These are phyloP conservation scores for Clavispora vitiphila DNA, from an alignment of 805 yeast genomes.

Conservation along the genomic window DNA sequence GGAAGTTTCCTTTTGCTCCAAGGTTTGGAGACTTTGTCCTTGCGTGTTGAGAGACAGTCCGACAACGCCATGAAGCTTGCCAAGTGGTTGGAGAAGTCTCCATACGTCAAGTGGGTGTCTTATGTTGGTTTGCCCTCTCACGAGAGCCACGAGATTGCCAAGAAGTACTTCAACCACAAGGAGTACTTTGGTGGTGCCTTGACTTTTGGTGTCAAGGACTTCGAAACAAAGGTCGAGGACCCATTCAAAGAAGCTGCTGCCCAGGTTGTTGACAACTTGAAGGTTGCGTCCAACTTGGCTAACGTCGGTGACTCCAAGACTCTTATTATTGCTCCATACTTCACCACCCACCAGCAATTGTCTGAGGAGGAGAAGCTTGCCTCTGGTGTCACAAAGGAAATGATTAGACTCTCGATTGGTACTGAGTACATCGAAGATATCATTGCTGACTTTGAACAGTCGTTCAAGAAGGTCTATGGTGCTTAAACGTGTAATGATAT, in stretches of 20 bases:
- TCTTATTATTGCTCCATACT: conserved; percentile 91
- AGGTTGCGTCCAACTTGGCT: conserved; percentile 88
- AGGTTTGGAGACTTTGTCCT: conserved; percentile 90
- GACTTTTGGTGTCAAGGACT: conserved; percentile 81
- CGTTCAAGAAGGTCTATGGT: conserved; percentile 61
- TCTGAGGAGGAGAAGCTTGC: conserved; percentile 71
- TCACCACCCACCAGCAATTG: conserved; percentile 93
- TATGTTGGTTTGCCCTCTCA: conserved; percentile 85
- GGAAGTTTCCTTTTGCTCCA: conserved; percentile 80
- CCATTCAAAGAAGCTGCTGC: conserved; percentile 77
- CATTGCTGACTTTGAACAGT: conserved; percentile 48
- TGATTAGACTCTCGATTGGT: conserved; percentile 55
- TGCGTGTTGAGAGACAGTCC: conserved; percentile 91
- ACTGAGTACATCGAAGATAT: conserved; percentile 20
- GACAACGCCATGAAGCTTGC: conserved; percentile 79
- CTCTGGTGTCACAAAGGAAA: conserved; percentile 84
- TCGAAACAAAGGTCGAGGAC: conserved; percentile 39
- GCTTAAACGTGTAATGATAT: not conserved
- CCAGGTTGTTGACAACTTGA: conserved; percentile 74
- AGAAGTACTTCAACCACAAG: conserved; percentile 61
- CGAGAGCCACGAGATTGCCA: conserved; percentile 73
- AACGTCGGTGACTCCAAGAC: conserved; percentile 97
- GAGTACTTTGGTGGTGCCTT: conserved; percentile 77
- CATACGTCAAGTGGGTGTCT: conserved; percentile 82
- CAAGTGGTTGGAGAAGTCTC: conserved; percentile 62